Evolutionary conservation across 192 early-diverging fungal genomes (phyloP).

Genomic region (Geranomyces variabilis): DNA sequence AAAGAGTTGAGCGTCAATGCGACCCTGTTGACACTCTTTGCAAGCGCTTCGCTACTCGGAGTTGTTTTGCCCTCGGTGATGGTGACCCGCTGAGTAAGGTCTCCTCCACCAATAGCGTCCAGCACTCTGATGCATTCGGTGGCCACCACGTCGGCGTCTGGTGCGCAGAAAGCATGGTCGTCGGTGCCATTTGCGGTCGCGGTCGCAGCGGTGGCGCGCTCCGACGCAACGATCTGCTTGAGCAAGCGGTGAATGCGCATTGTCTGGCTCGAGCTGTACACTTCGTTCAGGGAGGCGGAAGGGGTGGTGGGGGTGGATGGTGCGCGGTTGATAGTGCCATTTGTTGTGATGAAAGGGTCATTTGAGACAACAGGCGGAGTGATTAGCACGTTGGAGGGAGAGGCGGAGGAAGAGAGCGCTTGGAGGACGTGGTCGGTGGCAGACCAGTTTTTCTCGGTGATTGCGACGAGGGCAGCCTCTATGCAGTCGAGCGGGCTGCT

Average conservation of each 20-base stretch:
- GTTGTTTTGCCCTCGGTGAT: neutral
- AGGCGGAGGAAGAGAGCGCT: neutral
- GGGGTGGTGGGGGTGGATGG: neutral
- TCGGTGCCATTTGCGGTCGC: too few relatives aligned
- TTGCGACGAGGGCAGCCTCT: neutral
- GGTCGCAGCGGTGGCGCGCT: too few relatives aligned
- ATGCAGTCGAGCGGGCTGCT: neutral
- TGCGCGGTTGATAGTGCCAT: neutral
- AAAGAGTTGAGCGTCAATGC: conserved; percentile 1
- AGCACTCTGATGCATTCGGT: conserved; percentile 29
- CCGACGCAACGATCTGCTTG: too few relatives aligned
- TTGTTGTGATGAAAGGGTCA: neutral
- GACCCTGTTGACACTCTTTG: conserved; percentile 7
- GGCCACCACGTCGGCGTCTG: neutral
- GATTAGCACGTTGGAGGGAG: neutral
- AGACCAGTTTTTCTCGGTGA: neutral
- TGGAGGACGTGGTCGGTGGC: neutral
- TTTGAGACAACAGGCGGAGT: neutral
- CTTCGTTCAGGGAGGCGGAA: neutral
- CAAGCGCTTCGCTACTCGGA: neutral
- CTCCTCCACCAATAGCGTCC: conserved; percentile 30
- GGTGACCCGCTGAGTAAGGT: conserved; percentile 22
- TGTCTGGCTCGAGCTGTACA: neutral
- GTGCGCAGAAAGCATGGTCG: too few relatives aligned
- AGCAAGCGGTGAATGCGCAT: neutral